Base-by-base conservation (phyloP, 169 alveolate genomes). In the Plasmodium fragile region DNA sequence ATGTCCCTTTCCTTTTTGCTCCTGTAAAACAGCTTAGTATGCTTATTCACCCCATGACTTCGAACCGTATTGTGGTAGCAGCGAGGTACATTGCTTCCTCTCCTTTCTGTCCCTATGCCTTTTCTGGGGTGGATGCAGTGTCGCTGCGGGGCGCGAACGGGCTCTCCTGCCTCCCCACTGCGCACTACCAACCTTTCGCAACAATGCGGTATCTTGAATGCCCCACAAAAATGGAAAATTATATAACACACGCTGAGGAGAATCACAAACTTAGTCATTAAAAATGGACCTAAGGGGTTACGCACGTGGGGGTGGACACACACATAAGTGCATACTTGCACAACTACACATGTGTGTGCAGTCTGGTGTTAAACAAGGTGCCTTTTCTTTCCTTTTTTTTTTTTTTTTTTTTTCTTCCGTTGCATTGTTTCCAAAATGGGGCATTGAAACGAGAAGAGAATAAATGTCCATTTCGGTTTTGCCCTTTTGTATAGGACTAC, bases 1-100 rank as follows among this genome's bases (percentile, higher is more conserved):
- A 87, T 77, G 45, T 87, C 90, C 41, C 39, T 70, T 87, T 87
- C 93, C 32, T 78, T 87, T 39, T 87, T 87, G 52, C 79, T 87
- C 53, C 32, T 87, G 25, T 87, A 87, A 87, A 87, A 87, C 7
- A 78, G 36, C 72, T 25, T 75, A 28, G 45, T 5, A 13, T n/a
- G 45, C 7, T 87, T 59, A 30, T 41, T 87, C 71, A 43, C 45
- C 36, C 32, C 78, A 77, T 87, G 28, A 10, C 39, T 78, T 10
- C 69, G 43, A 25, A 39, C 13, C 11, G 43, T 8, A 2, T 6
- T 41, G 41, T 36, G 75, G 75, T 65, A 25, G 13, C 41, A 18
- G 16, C 18, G 13, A 10, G 41, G 41, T 1, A 25, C 36, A 65
- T 65, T 65, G 6, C 39, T 65, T 0, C 75, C 75, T 25, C 8